These are phyloP conservation scores for Immersiella caudata DNA, from an alignment of 495 filamentous ascomycete genomes.

Conservation along the genomic window DNA sequence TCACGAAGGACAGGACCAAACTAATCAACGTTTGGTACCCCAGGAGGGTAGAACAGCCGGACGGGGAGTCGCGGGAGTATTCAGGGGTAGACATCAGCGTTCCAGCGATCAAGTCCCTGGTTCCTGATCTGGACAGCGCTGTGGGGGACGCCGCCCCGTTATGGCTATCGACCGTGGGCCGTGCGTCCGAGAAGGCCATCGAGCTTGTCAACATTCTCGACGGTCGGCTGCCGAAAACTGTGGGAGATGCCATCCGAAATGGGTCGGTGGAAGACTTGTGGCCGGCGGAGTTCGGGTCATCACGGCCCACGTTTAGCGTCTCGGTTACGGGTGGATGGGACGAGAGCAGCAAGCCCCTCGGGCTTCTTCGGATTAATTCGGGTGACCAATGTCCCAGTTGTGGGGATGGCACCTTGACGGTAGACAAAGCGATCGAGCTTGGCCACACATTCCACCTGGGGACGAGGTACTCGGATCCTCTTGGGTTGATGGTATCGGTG, in stretches of 20 bases:
- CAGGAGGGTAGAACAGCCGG: conserved; percentile 27
- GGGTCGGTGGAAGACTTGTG: conserved; percentile 18
- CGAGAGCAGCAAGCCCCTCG: conserved; percentile 41
- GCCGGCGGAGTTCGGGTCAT: conserved; percentile 25
- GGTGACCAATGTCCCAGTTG: conserved; percentile 78
- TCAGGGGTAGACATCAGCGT: conserved; percentile 63
- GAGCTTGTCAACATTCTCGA: conserved; percentile 59
- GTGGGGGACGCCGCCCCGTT: conserved; percentile 63
- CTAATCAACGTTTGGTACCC: conserved; percentile 72
- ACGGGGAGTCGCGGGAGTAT: conserved; percentile 26
- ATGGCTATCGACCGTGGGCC: conserved; percentile 48
- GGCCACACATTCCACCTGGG: conserved; percentile 96
- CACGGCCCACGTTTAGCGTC: conserved; percentile 5
- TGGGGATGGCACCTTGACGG: conserved; percentile 59
- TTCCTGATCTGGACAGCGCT: conserved; percentile 73
- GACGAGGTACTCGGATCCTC: conserved; percentile 78
- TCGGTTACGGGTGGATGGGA: conserved; percentile 20
- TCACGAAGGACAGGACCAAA: conserved; percentile 68
- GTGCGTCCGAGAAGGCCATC: conserved; percentile 22
- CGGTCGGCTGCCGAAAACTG: conserved; percentile 29
- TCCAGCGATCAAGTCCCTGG: conserved; percentile 67
- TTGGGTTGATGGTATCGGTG: conserved; percentile 61
- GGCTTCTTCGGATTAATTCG: conserved; percentile 63
- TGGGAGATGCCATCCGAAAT: conserved; percentile 3
- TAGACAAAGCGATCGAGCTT: conserved; percentile 79